Evolutionary conservation across 2,329 filamentous ascomycete genomes (phyloP).

Genomic region (Trichoderma sp.): DNA sequence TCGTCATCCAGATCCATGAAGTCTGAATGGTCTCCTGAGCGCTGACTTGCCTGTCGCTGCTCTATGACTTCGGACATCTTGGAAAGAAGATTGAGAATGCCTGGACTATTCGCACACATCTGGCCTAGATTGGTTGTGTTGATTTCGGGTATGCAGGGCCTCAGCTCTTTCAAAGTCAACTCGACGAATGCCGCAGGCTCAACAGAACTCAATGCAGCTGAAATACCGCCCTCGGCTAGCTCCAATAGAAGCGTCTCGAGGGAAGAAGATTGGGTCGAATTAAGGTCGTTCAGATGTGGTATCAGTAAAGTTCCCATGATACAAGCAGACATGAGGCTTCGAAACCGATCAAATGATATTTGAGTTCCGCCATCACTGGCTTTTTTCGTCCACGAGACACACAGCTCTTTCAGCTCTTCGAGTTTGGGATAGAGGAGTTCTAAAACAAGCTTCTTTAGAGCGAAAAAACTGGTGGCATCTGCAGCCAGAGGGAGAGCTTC

Average conservation of each 20-base stretch:
- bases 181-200: slow-evolving; percentile 51
- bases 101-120: slow-evolving; percentile 41
- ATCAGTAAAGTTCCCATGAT: slow-evolving; percentile 49
- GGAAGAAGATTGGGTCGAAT: slow-evolving; percentile 51
- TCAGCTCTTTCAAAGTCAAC: slow-evolving; percentile 46
- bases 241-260: slow-evolving; percentile 46
- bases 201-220: slow-evolving; percentile 43
- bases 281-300: slow-evolving; percentile 49
- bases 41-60: slow-evolving; percentile 26
- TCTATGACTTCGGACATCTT: slow-evolving; percentile 39
- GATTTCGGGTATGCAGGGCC: slow-evolving; percentile 50
- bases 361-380: slow-evolving; percentile 49
- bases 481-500: slow-evolving; percentile 28
- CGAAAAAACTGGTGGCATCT: slow-evolving; percentile 39
- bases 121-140: slow-evolving; percentile 39
- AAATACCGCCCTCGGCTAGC: slow-evolving; percentile 44
- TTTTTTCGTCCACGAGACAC: slow-evolving; percentile 49
- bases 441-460: slow-evolving; percentile 52
- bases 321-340: slow-evolving; percentile 53
- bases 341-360: slow-evolving; percentile 54
- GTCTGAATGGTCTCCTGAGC: slow-evolving; percentile 46
- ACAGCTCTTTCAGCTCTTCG: slow-evolving; percentile 50
- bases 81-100: slow-evolving; percentile 47
- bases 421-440: slow-evolving; percentile 57
- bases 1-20: slow-evolving; percentile 69